Evolutionary conservation across 495 filamentous ascomycete species (phyloP).

Genomic region (Cairneyella variabilis): DNA sequence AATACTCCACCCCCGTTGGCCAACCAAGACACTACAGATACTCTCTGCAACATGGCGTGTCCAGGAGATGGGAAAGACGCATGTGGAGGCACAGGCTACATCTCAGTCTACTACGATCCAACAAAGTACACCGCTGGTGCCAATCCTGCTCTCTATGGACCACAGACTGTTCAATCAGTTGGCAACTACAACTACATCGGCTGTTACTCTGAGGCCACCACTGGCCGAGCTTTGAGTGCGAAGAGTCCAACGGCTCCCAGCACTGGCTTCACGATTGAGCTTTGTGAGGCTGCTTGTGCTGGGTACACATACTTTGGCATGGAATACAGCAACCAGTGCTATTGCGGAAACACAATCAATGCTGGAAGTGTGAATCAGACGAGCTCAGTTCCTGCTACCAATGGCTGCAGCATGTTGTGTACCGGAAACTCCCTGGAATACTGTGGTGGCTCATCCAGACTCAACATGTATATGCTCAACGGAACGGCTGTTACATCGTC

Average conservation of each 20-base stretch:
- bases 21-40: slow-evolving; percentile 14
- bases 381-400: slow-evolving; percentile 12
- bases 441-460: slow-evolving; percentile 4
- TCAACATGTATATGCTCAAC: slow-evolving; percentile 10
- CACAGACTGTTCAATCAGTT: slow-evolving; percentile 17
- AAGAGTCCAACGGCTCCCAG: not conserved
- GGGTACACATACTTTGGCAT: slow-evolving; percentile 31
- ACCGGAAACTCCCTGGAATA: slow-evolving; percentile 23
- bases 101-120: slow-evolving; percentile 18
- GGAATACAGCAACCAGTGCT: slow-evolving; percentile 31
- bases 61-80: slow-evolving; percentile 32
- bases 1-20: slow-evolving; percentile 30
- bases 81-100: slow-evolving; percentile 36
- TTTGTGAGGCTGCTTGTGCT: slow-evolving; percentile 31
- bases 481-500: not conserved
- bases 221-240: slow-evolving; percentile 10
- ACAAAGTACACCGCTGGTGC: slow-evolving; percentile 9
- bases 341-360: slow-evolving; percentile 22
- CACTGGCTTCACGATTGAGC: slow-evolving; percentile 31
- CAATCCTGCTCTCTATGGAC: slow-evolving; percentile 15
- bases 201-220: slow-evolving; percentile 42
- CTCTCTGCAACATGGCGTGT: slow-evolving; percentile 38
- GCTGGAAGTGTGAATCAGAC: slow-evolving; percentile 23
- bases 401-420: slow-evolving; percentile 28
- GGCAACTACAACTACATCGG: slow-evolving; percentile 38